Evolutionary conservation across 257 asterid genomes (phyloP).

Genomic region (Salvia hispanica): DNA sequence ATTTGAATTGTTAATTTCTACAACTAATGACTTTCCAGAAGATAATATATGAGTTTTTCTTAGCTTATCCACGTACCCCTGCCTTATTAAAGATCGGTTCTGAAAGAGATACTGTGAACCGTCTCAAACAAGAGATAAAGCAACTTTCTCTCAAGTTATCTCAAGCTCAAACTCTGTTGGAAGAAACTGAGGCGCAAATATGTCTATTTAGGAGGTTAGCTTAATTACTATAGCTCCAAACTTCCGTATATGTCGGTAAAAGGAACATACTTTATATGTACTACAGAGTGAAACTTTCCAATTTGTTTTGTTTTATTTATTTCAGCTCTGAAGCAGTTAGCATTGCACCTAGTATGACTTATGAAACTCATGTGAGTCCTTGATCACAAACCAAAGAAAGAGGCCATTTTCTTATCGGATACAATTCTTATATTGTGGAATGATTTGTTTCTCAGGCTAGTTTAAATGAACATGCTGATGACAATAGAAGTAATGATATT

Average conservation of each 20-base stretch:
- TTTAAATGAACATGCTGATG: constrained; percentile 34
- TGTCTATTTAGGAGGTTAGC: constrained; percentile 57
- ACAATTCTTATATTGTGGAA: constrained; percentile 38
- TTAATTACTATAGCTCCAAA: constrained; percentile 23
- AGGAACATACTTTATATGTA: constrained; percentile 4
- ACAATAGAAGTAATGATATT: constrained; percentile 43
- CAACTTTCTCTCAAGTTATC: constrained; percentile 74
- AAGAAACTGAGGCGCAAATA: constrained; percentile 70
- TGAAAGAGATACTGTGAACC: constrained; percentile 67
- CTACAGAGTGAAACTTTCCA: constrained; percentile 29
- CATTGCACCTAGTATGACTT: constrained; percentile 29
- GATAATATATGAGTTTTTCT: constrained; percentile 45
- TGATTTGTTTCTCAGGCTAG: constrained; percentile 43
- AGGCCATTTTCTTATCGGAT: constrained; percentile 34
- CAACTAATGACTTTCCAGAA: constrained; percentile 2
- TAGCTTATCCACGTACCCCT: constrained; percentile 89
- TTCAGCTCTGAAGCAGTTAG: constrained; percentile 55
- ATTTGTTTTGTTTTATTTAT: constrained; percentile 6
- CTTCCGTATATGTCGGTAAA: constrained; percentile 22
- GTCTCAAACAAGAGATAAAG: constrained; percentile 76
- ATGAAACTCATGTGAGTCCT: constrained; percentile 39
- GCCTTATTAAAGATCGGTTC: constrained; percentile 90
- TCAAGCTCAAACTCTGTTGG: constrained; percentile 65
- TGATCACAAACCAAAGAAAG: constrained; percentile 42
- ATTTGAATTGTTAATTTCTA: not conserved